Conservation (phyloP, 805 yeast genomes). For the Blastobotrys muscicola region DNA sequence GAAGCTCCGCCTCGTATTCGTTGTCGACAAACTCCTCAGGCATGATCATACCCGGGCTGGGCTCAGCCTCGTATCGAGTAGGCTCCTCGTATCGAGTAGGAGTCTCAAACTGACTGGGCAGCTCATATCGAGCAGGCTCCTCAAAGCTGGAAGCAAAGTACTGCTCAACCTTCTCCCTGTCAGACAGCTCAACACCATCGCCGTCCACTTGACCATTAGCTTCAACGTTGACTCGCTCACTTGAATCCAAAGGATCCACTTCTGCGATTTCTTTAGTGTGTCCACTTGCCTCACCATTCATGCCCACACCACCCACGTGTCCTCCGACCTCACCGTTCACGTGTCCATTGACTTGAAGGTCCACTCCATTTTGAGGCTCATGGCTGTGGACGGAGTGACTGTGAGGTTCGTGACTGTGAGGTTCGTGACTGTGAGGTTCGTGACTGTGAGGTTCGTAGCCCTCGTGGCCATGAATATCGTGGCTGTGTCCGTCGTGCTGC, state of each 20-base stretch:
- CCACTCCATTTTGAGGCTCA: too few relatives aligned
- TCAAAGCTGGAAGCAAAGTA: neutral
- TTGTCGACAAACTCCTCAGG: neutral
- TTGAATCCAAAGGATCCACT: neutral
- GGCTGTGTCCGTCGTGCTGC: neutral
- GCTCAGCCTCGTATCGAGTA: slow-evolving; percentile 1
- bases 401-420: too few relatives aligned
- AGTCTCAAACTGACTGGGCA: neutral
- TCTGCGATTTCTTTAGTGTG: too few relatives aligned
- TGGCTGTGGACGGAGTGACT: too few relatives aligned
- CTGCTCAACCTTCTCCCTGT: neutral
- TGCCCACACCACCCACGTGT: neutral
- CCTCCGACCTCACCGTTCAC: too few relatives aligned
- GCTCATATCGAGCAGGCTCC: neutral
- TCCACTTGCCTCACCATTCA: neutral
- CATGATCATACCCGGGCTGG: slow-evolving; percentile 5
- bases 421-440: too few relatives aligned
- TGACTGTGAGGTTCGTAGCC: neutral
- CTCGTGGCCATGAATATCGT: neutral
- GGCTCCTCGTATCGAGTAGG: neutral
- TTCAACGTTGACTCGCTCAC: neutral
- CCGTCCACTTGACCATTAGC: slow-evolving; percentile 1
- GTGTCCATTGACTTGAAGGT: too few relatives aligned
- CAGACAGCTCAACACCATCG: neutral
- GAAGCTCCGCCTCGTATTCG: neutral